Evolutionary conservation across 768 basidiomycete genomes (phyloP).

Genomic region (Termitomyces bulborhizus): DNA sequence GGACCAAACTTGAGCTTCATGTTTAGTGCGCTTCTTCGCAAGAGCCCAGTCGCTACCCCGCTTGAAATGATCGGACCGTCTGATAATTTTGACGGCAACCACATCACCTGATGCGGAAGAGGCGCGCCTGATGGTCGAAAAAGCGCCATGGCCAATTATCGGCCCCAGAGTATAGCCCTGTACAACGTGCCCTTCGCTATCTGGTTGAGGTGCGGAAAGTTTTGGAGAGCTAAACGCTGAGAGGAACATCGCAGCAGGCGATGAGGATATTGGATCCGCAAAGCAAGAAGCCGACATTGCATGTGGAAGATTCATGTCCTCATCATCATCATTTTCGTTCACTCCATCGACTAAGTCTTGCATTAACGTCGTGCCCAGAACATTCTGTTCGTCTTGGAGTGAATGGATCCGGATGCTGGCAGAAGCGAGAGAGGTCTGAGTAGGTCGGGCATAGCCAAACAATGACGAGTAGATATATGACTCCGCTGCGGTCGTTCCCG

Average conservation of each 20-base stretch:
- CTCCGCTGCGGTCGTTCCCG: constrained; percentile 7
- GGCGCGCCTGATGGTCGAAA: constrained; percentile 74
- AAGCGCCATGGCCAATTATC: constrained; percentile 74
- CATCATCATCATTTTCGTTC: neutral
- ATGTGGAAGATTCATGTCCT: neutral
- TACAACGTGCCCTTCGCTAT: constrained; percentile 63
- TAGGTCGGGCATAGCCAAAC: constrained; percentile 2
- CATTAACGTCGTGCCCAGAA: constrained; percentile 15
- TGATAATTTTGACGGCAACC: constrained; percentile 82
- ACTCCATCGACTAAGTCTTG: constrained; percentile 1
- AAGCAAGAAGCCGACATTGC: constrained; percentile 9
- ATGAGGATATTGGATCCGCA: constrained; percentile 27
- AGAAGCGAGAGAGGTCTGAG: constrained; percentile 2
- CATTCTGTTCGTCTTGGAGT: constrained; percentile 6
- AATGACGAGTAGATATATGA: neutral
- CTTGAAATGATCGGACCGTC: constrained; percentile 47
- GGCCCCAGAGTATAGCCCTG: constrained; percentile 72
- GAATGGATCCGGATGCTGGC: constrained; percentile 4
- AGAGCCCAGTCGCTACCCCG: constrained; percentile 37
- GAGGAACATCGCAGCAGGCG: constrained; percentile 73
- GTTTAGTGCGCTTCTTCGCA: constrained; percentile 52
- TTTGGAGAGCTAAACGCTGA: constrained; percentile 49
- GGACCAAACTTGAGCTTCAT: constrained; percentile 70
- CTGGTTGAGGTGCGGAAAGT: constrained; percentile 34
- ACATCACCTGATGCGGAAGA: constrained; percentile 55